phyloP scores from a whole-genome alignment of 208 protist genomes.

The Acanthamoeba sp. region DNA sequence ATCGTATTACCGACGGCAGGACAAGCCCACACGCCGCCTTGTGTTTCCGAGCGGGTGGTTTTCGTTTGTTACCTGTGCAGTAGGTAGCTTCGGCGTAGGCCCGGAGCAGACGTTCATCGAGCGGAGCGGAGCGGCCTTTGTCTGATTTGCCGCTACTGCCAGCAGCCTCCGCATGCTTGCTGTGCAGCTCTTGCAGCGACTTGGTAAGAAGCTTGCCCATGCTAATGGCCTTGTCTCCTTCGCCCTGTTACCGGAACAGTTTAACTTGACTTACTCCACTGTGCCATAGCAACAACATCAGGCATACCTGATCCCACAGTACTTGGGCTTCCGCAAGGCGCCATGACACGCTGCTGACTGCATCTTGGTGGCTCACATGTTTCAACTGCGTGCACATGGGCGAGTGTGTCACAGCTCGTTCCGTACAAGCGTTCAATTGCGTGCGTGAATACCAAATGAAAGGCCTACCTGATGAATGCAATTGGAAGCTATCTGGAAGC shows the following conservation, averaged over 20 bases:
- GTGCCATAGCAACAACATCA: too few species aligned
- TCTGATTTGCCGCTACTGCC: neutral
- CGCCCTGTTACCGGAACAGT: too few species aligned
- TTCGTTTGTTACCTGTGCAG: conserved; percentile 16
- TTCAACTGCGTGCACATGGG: conserved; percentile 25
- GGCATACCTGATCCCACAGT: conserved; percentile 47
- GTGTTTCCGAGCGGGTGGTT: neutral
- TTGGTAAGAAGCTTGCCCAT: neutral
- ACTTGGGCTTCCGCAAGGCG: conserved; percentile 43
- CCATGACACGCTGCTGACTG: neutral
- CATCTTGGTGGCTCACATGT: conserved; percentile 38
- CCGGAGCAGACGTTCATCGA: conserved; percentile 9
- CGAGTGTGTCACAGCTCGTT: neutral
- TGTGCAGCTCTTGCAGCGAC: conserved; percentile 18
- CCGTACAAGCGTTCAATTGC: too few species aligned
- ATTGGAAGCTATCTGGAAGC: conserved; percentile 72
- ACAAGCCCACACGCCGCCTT: too few species aligned
- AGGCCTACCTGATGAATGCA: conserved; percentile 57
- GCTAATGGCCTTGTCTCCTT: conserved; percentile 67
- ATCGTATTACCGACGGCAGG: too few species aligned
- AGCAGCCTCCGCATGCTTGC: neutral
- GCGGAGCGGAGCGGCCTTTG: neutral
- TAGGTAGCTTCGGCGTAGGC: conserved; percentile 63
- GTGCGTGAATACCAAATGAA: neutral
- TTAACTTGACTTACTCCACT: too few species aligned